Conservation (phyloP, 345 rosid species). For the Salix purpurea region DNA sequence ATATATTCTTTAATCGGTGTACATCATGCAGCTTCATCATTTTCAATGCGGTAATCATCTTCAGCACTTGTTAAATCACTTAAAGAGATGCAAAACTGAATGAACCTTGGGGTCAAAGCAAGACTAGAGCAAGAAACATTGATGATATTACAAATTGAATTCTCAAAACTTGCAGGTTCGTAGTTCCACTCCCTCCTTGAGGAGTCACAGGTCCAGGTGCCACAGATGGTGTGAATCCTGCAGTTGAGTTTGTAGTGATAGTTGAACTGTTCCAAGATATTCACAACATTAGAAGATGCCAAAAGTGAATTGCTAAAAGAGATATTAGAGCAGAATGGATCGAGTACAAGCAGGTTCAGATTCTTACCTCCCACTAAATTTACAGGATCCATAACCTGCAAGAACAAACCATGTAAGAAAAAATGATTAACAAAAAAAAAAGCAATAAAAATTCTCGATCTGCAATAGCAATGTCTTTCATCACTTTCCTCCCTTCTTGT, state of each 20-base stretch:
- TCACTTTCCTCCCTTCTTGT: not conserved
- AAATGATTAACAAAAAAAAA: not conserved
- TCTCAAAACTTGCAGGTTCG: conserved; percentile 24
- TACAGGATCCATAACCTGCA: conserved; percentile 75
- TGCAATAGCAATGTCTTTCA: not conserved
- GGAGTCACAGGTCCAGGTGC: conserved; percentile 71
- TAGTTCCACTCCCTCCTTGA: conserved; percentile 30
- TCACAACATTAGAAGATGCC: conserved; percentile 2
- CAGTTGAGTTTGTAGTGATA: conserved; percentile 28
- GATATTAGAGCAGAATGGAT: not conserved
- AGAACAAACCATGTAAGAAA: not conserved
- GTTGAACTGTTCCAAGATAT: conserved; percentile 40
- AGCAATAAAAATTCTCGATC: not conserved
- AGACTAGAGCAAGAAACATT: conserved; percentile 29
- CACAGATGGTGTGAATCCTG: conserved; percentile 37
- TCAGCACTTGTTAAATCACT: not conserved
- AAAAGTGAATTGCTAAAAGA: not conserved
- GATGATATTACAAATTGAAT: conserved; percentile 27
- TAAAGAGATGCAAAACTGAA: conserved; percentile 8
- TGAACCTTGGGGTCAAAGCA: conserved; percentile 10
- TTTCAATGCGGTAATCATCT: not conserved
- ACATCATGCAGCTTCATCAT: not conserved
- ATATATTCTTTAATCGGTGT: not conserved
- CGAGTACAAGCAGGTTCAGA: not conserved
- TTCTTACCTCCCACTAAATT: conserved; percentile 74